Base-by-base conservation (phyloP, 805 yeast species). In the Ogataea degrootiae region DNA sequence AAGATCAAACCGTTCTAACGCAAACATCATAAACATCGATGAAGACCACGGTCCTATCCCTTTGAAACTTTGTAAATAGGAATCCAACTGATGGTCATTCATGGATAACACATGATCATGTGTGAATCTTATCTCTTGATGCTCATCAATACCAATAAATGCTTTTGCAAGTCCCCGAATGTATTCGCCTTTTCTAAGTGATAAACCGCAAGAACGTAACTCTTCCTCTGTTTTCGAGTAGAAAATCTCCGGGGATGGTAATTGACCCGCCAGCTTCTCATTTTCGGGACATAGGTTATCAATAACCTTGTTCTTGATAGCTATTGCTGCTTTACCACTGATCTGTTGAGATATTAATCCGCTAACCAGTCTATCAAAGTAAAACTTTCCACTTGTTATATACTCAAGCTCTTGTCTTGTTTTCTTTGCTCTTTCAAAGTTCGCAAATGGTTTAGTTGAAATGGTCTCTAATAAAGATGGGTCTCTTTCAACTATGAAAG, bases 1-100 rank as follows among this genome's bases (percentile, higher is more conserved):
- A 0, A 87, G 79, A 61, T 91, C 83, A 60, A 78, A 60, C 47
- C 87, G 74, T 23, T 74, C 75, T 40, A 90, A 67, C 1, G 86
- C 85, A 60, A 88, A 88, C 21, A 84, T 59, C 16, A 87, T 66
- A 64, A 89, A 91, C 96, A 91, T 91, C 46, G 85, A 85, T 0
- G 94, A 91, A 5, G 90, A 80, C 98, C 98, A 91, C 1, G 75
- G 74, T 0, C 94, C 95, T 16, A 87, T 76, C 0, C 95, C 95
- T 57, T 85, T 85, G 51, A 85, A 56, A 12, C 43, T 44, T 36
- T 59, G 62, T 23, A 61, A 48, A 41, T 50, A 53, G 6, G 33
- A 19, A 38, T 45, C 46, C 17, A 60, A 34, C 2, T 48, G 34
- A 11, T 41, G 45, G 43, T 58, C 58, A 26, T 48, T 53, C 4